Evolutionary conservation across 257 asterid species (phyloP), one percentile per base, ranked within the genome.

Genomic region (Capsicum chinense): DNA sequence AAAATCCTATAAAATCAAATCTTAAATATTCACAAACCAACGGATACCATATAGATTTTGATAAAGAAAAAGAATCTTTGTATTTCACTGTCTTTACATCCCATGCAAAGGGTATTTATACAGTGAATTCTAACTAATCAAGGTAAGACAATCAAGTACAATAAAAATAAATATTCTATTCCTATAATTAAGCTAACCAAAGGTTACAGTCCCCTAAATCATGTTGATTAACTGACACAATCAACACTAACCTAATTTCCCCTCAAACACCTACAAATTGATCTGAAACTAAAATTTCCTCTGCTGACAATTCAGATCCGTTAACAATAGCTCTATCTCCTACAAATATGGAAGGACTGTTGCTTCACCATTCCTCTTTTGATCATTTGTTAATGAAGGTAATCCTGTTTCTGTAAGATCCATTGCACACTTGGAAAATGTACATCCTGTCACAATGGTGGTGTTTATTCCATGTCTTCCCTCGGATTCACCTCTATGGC

Each of bases 291-390:
- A 54, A 54, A 26, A 78, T 54, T 76, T 76, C 62, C 81, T 14
- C 68, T 47, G 86, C 83, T 58, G 80, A 89, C 85, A 87, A 88
- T 85, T 80, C 87, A 71, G 84, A 33, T 56, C 84, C 67, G 69
- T 88, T 88, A 79, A 88, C 64, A 86, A 84, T 69, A 85, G 87
- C 84, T 76, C 86, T 87, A 83, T 84, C 86, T 78, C 86, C 90
- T 82, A 58, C 88, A 81, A 83, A 78, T 84, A 71, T 83, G 83
- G 84, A 85, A 73, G 52, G 70, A 57, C 84, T 78, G 86, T 85
- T 56, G 85, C 81, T 84, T 73, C 52, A 67, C 52, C 80, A 56
- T 10, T 35, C 67, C 39, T 44, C 70, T 66, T 68, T 26, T 12
- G 62, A 26, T 81, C 59, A 66, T 33, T 37, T 63, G 84, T 62